Percentiles rank a stretch among this genome's conserved stretches.
phyloP scores from a whole-genome alignment of 2,329 filamentous ascomycete genomes.

The Ascochyta rabiei region DNA sequence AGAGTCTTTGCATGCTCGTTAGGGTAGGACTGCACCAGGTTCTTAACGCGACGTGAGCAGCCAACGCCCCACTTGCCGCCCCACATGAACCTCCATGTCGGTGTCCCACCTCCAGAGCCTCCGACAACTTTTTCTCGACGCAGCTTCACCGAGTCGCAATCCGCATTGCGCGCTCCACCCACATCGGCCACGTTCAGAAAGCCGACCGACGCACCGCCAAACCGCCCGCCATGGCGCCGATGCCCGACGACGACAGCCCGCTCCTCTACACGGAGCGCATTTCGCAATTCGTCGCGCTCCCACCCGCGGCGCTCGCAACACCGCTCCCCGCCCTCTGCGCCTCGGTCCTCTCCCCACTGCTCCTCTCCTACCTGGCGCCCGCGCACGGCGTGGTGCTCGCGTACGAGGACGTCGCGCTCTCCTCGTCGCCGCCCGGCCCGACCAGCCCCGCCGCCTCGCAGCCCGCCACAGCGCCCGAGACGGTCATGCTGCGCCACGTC shows the following conservation, averaged over 20 bases:
- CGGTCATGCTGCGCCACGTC: constrained; percentile 30
- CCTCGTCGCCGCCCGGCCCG: constrained; percentile 60
- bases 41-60: too few relatives aligned
- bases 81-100: not conserved
- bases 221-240: constrained; percentile 35
- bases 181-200: not conserved
- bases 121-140: constrained; percentile 43
- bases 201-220: not conserved
- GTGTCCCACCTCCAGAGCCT: not conserved
- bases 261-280: constrained; percentile 79
- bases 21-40: too few relatives aligned
- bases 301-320: constrained; percentile 71
- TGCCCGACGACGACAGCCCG: constrained; percentile 15
- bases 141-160: constrained; percentile 21
- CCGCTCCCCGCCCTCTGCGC: constrained; percentile 74
- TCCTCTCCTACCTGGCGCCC: constrained; percentile 76
- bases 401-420: constrained; percentile 72
- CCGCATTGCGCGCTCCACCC: constrained; percentile 2
- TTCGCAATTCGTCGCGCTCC: constrained; percentile 79
- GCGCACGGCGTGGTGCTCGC: constrained; percentile 76
- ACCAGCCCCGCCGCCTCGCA: constrained; percentile 49
- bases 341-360: constrained; percentile 75
- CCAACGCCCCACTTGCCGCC: not conserved
- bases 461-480: not conserved
- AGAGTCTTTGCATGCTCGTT: too few relatives aligned